These are phyloP conservation scores for Arxiozyma slooffiae DNA, from an alignment of 1,139 yeast genomes.

Conservation along the genomic window DNA sequence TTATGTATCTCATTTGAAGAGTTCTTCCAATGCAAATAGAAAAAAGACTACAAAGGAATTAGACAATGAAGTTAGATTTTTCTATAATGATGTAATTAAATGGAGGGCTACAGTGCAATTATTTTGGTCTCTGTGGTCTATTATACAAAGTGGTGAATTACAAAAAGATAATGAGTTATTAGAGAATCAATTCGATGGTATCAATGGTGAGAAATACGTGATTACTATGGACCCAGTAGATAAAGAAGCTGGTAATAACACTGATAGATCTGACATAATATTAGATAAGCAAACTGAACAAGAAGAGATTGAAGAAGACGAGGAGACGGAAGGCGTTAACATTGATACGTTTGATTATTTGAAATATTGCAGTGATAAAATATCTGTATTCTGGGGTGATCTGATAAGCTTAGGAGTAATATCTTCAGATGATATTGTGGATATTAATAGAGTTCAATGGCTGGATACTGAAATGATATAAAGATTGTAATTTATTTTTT, in stretches of 20 bases:
- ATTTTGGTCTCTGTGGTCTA: conserved; percentile 88
- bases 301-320: conserved; percentile 22
- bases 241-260: conserved; percentile 2
- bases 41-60: conserved; percentile 24
- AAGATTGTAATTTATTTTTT: not conserved
- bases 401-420: conserved; percentile 52
- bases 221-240: conserved; percentile 22
- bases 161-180: conserved; percentile 18
- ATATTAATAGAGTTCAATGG: not conserved
- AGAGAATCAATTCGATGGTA: conserved; percentile 31
- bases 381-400: conserved; percentile 67
- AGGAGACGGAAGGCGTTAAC: conserved; percentile 33
- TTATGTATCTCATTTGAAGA: conserved; percentile 41
- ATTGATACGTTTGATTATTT: conserved; percentile 77
- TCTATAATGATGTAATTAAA: conserved; percentile 54
- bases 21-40: conserved; percentile 6
- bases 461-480: conserved; percentile 5
- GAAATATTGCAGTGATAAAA: conserved; percentile 65
- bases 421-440: conserved; percentile 26
- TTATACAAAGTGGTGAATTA: conserved; percentile 55
- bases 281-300: not conserved
- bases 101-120: conserved; percentile 81
- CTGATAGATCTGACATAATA: conserved; percentile 4
- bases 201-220: conserved; percentile 39
- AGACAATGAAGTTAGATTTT: conserved; percentile 46